These are phyloP conservation scores for Alloteropsis semialata DNA, from an alignment of 176 grass and related monocot genomes.

Conservation along the genomic window DNA sequence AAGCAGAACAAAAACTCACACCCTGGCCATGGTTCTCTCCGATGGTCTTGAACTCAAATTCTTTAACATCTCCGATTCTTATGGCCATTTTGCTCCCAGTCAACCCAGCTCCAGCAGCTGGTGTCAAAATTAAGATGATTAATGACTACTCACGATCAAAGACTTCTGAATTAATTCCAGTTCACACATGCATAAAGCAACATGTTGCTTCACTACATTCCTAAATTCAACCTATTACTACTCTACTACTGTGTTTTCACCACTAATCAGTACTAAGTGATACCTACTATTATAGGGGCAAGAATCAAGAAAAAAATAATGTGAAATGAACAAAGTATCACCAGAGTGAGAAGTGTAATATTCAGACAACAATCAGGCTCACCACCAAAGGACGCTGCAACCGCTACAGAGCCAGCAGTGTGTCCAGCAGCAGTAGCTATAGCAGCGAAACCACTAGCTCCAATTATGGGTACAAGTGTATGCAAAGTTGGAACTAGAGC, in stretches of 20 bases:
- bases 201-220: background rate
- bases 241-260: background rate
- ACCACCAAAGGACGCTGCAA: constrained; percentile 99
- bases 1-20: constrained; percentile 61
- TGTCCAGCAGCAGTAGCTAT: constrained; percentile 86
- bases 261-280: background rate
- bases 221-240: background rate
- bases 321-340: background rate
- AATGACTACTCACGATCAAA: background rate
- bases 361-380: background rate
- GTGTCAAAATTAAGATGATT: constrained; percentile 38
- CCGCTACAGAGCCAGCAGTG: constrained; percentile 82
- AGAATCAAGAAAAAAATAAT: background rate
- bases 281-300: background rate
- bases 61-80: constrained; percentile 76
- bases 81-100: constrained; percentile 94
- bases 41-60: constrained; percentile 92
- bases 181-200: background rate
- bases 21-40: constrained; percentile 92
- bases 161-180: background rate
- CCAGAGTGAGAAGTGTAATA: background rate
- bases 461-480: constrained; percentile 78
- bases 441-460: constrained; percentile 94
- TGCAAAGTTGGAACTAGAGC: constrained; percentile 84
- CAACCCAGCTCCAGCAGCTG: constrained; percentile 98